Evolutionary conservation across 2,329 filamentous ascomycete species (phyloP).

Genomic region (Fusarium avenaceum): DNA sequence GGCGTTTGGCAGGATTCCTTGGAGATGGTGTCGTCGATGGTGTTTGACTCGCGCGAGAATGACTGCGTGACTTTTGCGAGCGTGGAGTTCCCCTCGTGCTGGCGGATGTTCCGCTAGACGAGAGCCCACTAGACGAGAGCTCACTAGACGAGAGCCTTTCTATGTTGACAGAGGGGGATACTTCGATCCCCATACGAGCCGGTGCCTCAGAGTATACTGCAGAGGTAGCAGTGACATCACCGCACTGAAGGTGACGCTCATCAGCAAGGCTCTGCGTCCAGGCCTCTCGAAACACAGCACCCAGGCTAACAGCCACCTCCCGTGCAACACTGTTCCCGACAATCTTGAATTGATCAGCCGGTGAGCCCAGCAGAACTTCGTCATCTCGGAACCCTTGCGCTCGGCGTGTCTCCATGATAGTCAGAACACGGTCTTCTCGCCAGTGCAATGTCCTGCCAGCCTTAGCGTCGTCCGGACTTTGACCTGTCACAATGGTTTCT

Average conservation of each 20-base stretch:
- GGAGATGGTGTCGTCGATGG: slow-evolving; percentile 10
- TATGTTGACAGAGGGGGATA: slow-evolving; percentile 15
- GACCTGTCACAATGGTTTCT: slow-evolving; percentile 71
- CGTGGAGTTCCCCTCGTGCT: slow-evolving; percentile 5
- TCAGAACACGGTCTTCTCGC: slow-evolving; percentile 71
- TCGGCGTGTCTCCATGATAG: slow-evolving; percentile 75
- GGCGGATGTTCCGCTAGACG: slow-evolving; percentile 16
- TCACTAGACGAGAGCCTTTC: slow-evolving; percentile 18
- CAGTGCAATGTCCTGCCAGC: slow-evolving; percentile 73
- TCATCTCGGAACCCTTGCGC: slow-evolving; percentile 79
- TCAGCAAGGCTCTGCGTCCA: slow-evolving; percentile 49
- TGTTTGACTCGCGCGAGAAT: slow-evolving; percentile 9
- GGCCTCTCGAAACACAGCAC: slow-evolving; percentile 73
- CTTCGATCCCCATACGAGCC: slow-evolving; percentile 24
- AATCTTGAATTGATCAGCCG: slow-evolving; percentile 71
- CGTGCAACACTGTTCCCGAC: slow-evolving; percentile 84
- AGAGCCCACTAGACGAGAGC: neutral
- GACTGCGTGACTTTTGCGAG: slow-evolving; percentile 16
- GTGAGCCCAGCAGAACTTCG: slow-evolving; percentile 75
- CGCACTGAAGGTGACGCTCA: slow-evolving; percentile 20
- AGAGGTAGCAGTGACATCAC: neutral
- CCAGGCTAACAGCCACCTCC: slow-evolving; percentile 75
- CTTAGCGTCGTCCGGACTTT: slow-evolving; percentile 66
- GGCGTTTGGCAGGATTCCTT: slow-evolving; percentile 12
- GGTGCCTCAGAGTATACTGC: neutral